These are phyloP conservation scores for Lathyrus oleraceus DNA, from an alignment of 306 rosid genomes.

Conservation along the genomic window DNA sequence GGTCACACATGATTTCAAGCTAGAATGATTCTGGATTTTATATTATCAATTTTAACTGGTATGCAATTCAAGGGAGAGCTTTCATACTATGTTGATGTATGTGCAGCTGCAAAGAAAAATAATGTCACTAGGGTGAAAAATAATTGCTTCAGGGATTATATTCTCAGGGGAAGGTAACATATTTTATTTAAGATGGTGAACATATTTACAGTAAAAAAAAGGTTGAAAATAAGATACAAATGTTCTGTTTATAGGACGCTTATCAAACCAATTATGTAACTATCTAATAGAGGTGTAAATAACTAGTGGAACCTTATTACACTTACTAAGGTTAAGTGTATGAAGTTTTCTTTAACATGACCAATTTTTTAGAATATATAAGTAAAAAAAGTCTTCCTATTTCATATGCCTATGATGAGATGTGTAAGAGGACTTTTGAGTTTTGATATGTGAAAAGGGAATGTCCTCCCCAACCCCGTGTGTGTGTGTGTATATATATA, in stretches of 20 bases:
- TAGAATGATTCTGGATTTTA: slow-evolving; percentile 28
- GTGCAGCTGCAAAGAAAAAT: slow-evolving; percentile 39
- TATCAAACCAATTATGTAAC: neutral
- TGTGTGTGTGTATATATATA: too few relatives aligned
- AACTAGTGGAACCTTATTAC: neutral
- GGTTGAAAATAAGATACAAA: neutral
- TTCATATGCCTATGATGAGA: neutral
- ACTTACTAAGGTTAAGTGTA: neutral
- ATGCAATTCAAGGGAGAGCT: slow-evolving; percentile 17
- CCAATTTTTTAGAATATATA: too few relatives aligned
- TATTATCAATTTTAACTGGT: slow-evolving; percentile 5
- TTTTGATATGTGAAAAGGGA: too few relatives aligned
- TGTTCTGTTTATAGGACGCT: neutral
- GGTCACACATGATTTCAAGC: slow-evolving; percentile 18
- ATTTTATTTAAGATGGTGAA: neutral
- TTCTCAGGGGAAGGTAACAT: neutral
- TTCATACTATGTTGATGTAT: slow-evolving; percentile 39
- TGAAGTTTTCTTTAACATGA: neutral
- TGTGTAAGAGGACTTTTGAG: too few relatives aligned
- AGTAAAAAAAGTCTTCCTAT: neutral
- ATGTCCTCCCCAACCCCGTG: too few relatives aligned
- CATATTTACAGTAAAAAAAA: neutral
- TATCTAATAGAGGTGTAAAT: neutral
- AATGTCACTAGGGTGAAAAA: neutral
- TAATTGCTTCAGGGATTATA: neutral